phyloP scores from a whole-genome alignment of 1,139 yeast genomes.

The Saccharomyces pastorianus region DNA sequence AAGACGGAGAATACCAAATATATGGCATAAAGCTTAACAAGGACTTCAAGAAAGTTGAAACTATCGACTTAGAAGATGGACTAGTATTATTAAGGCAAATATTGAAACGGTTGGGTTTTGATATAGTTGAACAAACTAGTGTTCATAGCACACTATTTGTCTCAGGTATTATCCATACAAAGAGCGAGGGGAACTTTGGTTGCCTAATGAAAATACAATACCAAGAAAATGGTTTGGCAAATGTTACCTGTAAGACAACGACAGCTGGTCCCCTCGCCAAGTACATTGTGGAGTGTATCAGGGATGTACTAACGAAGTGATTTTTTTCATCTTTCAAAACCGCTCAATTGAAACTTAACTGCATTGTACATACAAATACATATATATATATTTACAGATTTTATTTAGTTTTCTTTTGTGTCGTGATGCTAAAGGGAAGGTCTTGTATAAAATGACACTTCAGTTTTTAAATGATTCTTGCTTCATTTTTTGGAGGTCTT shows the following conservation, averaged over 20 bases:
- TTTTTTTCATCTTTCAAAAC: neutral
- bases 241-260: constrained; percentile 29
- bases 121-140: constrained; percentile 40
- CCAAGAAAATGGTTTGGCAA: constrained; percentile 25
- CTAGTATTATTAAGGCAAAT: constrained; percentile 33
- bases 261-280: constrained; percentile 19
- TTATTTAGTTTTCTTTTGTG: neutral
- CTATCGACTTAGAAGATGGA: constrained; percentile 12
- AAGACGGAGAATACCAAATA: constrained; percentile 44
- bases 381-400: neutral
- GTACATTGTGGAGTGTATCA: constrained; percentile 20
- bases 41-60: constrained; percentile 6
- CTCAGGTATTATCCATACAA: constrained; percentile 55
- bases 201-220: constrained; percentile 30
- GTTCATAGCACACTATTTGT: constrained; percentile 42
- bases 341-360: neutral
- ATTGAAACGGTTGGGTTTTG: constrained; percentile 44
- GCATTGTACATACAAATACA: neutral
- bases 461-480: constrained; percentile 9
- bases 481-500: constrained; percentile 43
- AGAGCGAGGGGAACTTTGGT: constrained; percentile 35
- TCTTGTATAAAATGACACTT: neutral
- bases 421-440: neutral
- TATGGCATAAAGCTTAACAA: constrained; percentile 16
- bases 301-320: constrained; percentile 9